phyloP scores from a whole-genome alignment of 306 rosid genomes.

The Biancaea sappan region DNA sequence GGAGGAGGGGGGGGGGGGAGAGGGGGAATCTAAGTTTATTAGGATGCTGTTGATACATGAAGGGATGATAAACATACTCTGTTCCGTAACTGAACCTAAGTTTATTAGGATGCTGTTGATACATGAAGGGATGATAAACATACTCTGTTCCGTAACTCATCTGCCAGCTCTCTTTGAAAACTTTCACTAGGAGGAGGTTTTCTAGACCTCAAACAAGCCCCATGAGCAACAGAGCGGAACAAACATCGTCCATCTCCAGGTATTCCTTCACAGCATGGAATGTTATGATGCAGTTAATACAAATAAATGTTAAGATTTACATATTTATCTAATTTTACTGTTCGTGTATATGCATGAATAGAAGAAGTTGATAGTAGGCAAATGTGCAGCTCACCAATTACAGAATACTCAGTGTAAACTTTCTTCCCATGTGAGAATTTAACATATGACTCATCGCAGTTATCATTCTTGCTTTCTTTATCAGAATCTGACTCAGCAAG shows the following conservation, averaged over 20 bases:
- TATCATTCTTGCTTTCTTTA: constrained; percentile 45
- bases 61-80: constrained; percentile 51
- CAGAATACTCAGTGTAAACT: constrained; percentile 79
- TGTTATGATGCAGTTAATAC: constrained; percentile 25
- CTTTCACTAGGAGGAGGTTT: constrained; percentile 71
- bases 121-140: constrained; percentile 31
- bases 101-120: not conserved
- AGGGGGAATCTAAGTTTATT: constrained; percentile 6
- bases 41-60: not conserved
- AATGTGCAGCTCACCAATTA: constrained; percentile 66
- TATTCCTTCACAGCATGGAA: constrained; percentile 62
- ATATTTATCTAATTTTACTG: not conserved
- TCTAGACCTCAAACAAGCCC: constrained; percentile 79
- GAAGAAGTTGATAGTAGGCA: not conserved
- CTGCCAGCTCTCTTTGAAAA: constrained; percentile 77
- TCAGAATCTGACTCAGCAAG: constrained; percentile 56
- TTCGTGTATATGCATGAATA: not conserved
- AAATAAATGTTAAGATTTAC: not conserved
- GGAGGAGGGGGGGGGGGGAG: no score
- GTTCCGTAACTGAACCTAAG: constrained; percentile 63
- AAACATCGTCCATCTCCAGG: constrained; percentile 98
- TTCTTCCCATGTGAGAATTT: constrained; percentile 71
- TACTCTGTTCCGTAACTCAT: constrained; percentile 72
- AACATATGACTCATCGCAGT: constrained; percentile 38
- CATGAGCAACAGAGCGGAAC: constrained; percentile 89